Conservation (phyloP, 805 yeast species). For the Yueomyces sinensis region DNA sequence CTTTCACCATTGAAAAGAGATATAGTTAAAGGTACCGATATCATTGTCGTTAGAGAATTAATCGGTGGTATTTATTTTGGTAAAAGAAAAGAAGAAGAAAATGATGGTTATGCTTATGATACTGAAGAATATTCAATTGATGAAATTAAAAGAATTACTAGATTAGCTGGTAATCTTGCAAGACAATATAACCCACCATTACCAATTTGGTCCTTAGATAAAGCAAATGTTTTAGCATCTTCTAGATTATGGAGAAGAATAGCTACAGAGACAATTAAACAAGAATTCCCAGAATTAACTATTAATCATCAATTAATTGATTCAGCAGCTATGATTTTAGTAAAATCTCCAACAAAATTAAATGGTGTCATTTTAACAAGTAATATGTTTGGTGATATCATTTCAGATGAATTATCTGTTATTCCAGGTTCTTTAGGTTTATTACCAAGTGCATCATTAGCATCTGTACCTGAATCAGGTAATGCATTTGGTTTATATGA, state of each 20-base stretch:
- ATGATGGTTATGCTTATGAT: conserved; percentile 79
- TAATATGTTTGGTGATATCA: conserved; percentile 97
- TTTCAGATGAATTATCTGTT: conserved; percentile 94
- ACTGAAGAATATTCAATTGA: conserved; percentile 84
- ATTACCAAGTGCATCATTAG: conserved; percentile 87
- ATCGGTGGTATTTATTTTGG: conserved; percentile 99
- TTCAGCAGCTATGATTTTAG: conserved; percentile 96
- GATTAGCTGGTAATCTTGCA: conserved; percentile 98
- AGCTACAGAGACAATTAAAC: conserved; percentile 72
- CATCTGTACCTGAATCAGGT: conserved; percentile 93
- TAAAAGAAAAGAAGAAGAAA: conserved; percentile 84
- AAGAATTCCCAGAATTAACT: conserved; percentile 80
- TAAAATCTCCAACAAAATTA: conserved; percentile 79
- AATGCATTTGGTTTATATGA: conserved; percentile 92
- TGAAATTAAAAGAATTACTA: conserved; percentile 88
- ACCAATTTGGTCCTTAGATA: conserved; percentile 92
- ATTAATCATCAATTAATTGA: conserved; percentile 93
- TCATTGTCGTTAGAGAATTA: conserved; percentile 87
- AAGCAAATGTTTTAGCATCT: conserved; percentile 94
- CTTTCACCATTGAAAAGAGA: conserved; percentile 82
- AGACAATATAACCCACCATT: conserved; percentile 86
- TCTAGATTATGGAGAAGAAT: conserved; percentile 94
- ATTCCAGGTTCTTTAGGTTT: conserved; percentile 96
- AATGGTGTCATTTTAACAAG: conserved; percentile 89
- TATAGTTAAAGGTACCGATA: conserved; percentile 80